Conservation (phyloP, 139 green algal species). For the Desmodesmus armatus region DNA sequence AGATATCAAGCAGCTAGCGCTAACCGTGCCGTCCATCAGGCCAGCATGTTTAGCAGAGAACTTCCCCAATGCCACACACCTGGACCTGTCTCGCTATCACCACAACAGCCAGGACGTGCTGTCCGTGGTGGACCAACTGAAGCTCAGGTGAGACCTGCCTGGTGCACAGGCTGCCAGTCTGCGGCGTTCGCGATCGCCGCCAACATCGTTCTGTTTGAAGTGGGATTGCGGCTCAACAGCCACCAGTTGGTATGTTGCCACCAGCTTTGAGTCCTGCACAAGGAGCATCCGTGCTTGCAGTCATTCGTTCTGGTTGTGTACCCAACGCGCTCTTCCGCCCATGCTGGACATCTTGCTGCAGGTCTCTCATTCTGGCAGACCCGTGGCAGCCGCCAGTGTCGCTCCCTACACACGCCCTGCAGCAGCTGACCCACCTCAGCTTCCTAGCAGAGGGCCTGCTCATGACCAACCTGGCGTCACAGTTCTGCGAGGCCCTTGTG, state of each 20-base stretch:
- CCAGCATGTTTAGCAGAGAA: not conserved
- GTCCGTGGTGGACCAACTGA: slow-evolving; percentile 8
- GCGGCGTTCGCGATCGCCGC: too few relatives aligned
- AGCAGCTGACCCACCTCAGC: slow-evolving; percentile 26
- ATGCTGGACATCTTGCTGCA: slow-evolving; percentile 27
- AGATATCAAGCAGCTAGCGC: slow-evolving; percentile 11
- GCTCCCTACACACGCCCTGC: slow-evolving; percentile 9
- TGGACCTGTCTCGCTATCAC: slow-evolving; percentile 43
- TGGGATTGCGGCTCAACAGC: too few relatives aligned
- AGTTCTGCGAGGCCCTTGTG: slow-evolving; percentile 1
- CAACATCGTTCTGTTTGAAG: too few relatives aligned
- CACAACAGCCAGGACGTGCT: slow-evolving; percentile 4
- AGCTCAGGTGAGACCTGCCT: slow-evolving; percentile 40
- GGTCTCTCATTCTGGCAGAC: slow-evolving; percentile 36
- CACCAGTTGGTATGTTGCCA: too few relatives aligned
- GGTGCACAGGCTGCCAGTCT: not conserved
- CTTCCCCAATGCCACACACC: slow-evolving; percentile 5
- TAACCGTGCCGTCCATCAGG: slow-evolving; percentile 1
- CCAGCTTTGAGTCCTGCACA: too few relatives aligned
- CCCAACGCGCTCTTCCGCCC: too few relatives aligned
- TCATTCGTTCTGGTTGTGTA: too few relatives aligned
- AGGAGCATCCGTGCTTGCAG: too few relatives aligned
- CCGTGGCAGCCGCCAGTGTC: not conserved
- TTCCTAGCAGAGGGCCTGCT: slow-evolving; percentile 39
- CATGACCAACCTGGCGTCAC: slow-evolving; percentile 14